These are phyloP conservation scores for Musa acuminata DNA, from an alignment of 176 grass and related monocot genomes.

Conservation along the genomic window DNA sequence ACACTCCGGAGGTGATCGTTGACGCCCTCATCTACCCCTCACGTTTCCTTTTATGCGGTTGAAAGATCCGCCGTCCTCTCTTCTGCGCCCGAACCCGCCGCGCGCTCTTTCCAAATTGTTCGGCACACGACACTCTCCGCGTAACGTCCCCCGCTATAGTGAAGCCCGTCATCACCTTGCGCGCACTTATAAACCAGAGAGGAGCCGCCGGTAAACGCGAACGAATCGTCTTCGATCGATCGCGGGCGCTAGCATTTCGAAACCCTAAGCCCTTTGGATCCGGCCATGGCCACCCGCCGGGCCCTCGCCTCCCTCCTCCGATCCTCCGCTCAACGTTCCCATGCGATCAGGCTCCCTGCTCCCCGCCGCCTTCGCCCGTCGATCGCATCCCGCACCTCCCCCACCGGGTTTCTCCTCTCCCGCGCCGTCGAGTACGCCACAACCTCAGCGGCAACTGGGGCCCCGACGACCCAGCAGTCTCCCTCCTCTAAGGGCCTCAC, in stretches of 20 bases:
- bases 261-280: neutral
- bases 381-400: neutral
- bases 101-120: too few species aligned
- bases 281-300: slow-evolving; percentile 11
- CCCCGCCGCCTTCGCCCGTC: neutral
- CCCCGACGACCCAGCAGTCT: neutral
- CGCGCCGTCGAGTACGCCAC: slow-evolving; percentile 7
- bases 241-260: neutral
- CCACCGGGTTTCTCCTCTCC: slow-evolving; percentile 1
- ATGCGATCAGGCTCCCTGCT: neutral
- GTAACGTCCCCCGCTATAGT: too few species aligned
- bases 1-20: too few species aligned
- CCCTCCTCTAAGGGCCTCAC: neutral
- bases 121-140: too few species aligned
- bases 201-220: too few species aligned
- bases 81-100: too few species aligned
- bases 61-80: too few species aligned
- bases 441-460: neutral
- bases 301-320: slow-evolving; percentile 6
- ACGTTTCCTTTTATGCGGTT: too few species aligned
- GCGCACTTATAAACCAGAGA: too few species aligned
- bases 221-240: neutral
- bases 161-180: too few species aligned
- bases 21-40: too few species aligned
- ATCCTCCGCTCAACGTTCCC: neutral